Percentiles rank a stretch among this genome's conserved stretches.
phyloP scores from a whole-genome alignment of 2,329 filamentous ascomycete species.

The Aspergillus ochraceoroseus region DNA sequence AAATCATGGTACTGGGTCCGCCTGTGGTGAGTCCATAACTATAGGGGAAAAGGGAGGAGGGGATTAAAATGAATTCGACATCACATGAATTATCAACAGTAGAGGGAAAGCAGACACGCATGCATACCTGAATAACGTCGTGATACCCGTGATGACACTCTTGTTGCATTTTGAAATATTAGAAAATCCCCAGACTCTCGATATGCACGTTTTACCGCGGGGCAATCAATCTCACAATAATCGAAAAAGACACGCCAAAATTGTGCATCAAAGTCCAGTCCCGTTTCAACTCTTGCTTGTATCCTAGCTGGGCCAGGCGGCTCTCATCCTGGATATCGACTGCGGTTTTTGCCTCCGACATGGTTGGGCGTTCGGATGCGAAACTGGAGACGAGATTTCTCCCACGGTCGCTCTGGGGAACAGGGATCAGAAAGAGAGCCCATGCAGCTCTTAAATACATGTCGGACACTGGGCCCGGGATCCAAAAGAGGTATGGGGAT shows the following conservation, averaged over 20 bases:
- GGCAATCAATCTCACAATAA: slow-evolving; percentile 1
- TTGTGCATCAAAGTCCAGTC: slow-evolving; percentile 3
- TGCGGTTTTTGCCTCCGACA: background rate
- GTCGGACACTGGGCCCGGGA: too few species aligned
- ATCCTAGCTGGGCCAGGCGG: slow-evolving; percentile 1
- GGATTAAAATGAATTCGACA: too few species aligned
- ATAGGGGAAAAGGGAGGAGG: too few species aligned
- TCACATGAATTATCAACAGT: background rate
- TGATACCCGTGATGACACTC: slow-evolving; percentile 3
- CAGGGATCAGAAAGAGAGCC: too few species aligned
- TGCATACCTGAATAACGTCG: background rate
- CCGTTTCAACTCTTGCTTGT: slow-evolving; percentile 3
- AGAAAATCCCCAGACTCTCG: background rate
- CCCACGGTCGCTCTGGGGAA: too few species aligned
- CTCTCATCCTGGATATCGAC: slow-evolving; percentile 5
- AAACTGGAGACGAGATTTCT: too few species aligned
- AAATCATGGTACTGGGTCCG: background rate
- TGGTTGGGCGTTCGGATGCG: background rate
- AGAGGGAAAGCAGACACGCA: too few species aligned
- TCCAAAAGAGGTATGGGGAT: too few species aligned
- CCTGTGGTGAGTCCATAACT: slow-evolving; percentile 2
- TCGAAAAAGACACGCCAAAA: slow-evolving; percentile 3
- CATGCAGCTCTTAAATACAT: too few species aligned
- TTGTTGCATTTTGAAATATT: background rate
- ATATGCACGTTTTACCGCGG: background rate